Evolutionary conservation across 139 green algal genomes (phyloP).

Genomic region (Coelastrella sp.): DNA sequence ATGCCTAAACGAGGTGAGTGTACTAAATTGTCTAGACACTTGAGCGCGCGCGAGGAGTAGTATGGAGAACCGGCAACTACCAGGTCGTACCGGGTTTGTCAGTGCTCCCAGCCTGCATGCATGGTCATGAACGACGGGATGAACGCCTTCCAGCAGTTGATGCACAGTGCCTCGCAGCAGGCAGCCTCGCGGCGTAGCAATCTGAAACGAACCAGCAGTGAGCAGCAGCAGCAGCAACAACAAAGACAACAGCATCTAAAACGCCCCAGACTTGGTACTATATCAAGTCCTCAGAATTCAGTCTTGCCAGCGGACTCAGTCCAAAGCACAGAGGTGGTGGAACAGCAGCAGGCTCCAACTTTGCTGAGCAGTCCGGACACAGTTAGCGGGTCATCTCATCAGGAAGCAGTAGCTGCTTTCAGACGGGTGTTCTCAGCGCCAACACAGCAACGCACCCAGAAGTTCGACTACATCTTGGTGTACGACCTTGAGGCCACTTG

Average conservation of each 20-base stretch:
- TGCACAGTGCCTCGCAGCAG: slow-evolving; percentile 16
- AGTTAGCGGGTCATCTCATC: neutral
- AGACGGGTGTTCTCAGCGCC: slow-evolving; percentile 13
- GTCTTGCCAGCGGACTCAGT: neutral
- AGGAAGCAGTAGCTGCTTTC: slow-evolving; percentile 24
- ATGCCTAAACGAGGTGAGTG: too few relatives aligned
- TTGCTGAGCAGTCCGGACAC: neutral
- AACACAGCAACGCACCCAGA: slow-evolving; percentile 47
- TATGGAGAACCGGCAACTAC: too few relatives aligned
- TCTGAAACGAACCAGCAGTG: neutral
- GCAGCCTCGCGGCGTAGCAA: neutral
- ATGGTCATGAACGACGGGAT: neutral
- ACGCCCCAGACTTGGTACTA: neutral
- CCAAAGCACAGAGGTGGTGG: too few relatives aligned
- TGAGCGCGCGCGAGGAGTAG: too few relatives aligned
- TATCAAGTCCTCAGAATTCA: neutral
- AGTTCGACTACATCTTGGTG: slow-evolving; percentile 45
- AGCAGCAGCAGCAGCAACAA: slow-evolving; percentile 9
- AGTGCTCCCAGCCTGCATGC: too few relatives aligned
- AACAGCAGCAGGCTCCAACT: too few relatives aligned
- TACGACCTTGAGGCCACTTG: slow-evolving; percentile 73
- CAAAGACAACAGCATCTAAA: neutral
- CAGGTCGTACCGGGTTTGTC: too few relatives aligned
- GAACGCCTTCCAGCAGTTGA: slow-evolving; percentile 32
- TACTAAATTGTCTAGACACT: too few relatives aligned